Conservation (phyloP, 2,329 filamentous ascomycete genomes). For the Pseudogymnoascus sp. region DNA sequence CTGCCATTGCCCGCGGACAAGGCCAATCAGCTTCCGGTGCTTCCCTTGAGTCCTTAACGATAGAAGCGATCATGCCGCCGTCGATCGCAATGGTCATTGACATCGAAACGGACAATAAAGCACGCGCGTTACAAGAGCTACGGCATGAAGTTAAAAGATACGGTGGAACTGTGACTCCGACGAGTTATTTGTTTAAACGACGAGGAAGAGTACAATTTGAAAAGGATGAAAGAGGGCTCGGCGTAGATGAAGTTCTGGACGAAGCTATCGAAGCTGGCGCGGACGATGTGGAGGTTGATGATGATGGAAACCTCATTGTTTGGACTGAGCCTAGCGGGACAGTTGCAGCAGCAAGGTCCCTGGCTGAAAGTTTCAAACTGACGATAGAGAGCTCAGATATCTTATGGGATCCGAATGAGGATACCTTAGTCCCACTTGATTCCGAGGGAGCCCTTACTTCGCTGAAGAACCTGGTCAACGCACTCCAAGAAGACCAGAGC, state of each 20-base stretch:
- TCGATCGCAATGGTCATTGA: slow-evolving; percentile 75
- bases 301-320: slow-evolving; percentile 61
- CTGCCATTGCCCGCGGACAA: slow-evolving; percentile 79
- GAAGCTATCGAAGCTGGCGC: slow-evolving; percentile 78
- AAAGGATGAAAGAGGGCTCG: slow-evolving; percentile 39
- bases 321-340: slow-evolving; percentile 61
- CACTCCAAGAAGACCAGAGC: slow-evolving; percentile 58
- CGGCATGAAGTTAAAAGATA: slow-evolving; percentile 61
- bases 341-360: slow-evolving; percentile 51
- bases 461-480: slow-evolving; percentile 51
- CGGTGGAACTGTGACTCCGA: slow-evolving; percentile 63
- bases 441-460: slow-evolving; percentile 45
- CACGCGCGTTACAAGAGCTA: slow-evolving; percentile 64
- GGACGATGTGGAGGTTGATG: slow-evolving; percentile 60
- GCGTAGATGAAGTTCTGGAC: slow-evolving; percentile 65
- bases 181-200: slow-evolving; percentile 76
- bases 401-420: slow-evolving; percentile 74
- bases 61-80: slow-evolving; percentile 74
- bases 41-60: slow-evolving; percentile 64
- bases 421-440: slow-evolving; percentile 61
- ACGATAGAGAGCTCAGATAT: slow-evolving; percentile 70
- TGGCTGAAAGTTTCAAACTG: slow-evolving; percentile 56
- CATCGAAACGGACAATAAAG: slow-evolving; percentile 74
- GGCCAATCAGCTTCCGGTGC: slow-evolving; percentile 68
- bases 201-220: slow-evolving; percentile 68